These are phyloP conservation scores for Brettanomyces sp. DNA, from an alignment of 805 yeast species.

Conservation along the genomic window DNA sequence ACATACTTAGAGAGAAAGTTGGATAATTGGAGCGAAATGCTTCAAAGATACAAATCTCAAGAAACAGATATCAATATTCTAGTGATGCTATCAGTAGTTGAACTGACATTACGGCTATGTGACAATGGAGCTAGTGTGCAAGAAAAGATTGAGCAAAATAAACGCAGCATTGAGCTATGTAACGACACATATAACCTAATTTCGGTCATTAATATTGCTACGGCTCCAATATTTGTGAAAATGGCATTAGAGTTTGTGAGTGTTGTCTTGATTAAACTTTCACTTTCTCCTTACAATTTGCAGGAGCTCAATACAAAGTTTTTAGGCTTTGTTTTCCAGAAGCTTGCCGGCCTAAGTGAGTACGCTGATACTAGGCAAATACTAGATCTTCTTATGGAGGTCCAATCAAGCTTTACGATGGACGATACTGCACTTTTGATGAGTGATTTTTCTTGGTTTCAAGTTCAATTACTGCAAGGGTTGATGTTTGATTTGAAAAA, in stretches of 20 bases:
- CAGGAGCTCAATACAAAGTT: constrained; percentile 1
- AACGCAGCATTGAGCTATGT: constrained; percentile 6
- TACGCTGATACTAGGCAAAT: constrained; percentile 10
- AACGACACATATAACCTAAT: constrained; percentile 3
- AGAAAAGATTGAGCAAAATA: constrained; percentile 5
- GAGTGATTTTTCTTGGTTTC: constrained; percentile 2
- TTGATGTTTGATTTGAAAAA: constrained; percentile 7
- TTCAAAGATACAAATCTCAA: neutral
- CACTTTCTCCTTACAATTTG: constrained; percentile 6
- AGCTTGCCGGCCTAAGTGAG: constrained; percentile 5
- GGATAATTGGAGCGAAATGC: neutral
- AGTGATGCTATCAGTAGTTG: constrained; percentile 6
- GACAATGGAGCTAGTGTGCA: constrained; percentile 2
- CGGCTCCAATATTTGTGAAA: constrained; percentile 15
- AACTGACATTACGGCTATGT: constrained; percentile 13
- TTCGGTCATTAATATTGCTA: constrained; percentile 4
- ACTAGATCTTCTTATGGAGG: constrained; percentile 6
- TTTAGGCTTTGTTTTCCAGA: constrained; percentile 5
- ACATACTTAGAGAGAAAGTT: neutral
- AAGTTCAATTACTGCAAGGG: constrained; percentile 5
- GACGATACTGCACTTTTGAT: constrained; percentile 2
- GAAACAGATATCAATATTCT: neutral
- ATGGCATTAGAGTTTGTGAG: constrained; percentile 15
- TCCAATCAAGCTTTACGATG: constrained; percentile 3
- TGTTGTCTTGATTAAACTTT: constrained; percentile 7